Conservation (phyloP, 1,139 yeast species). For the Candida glucosophila region DNA sequence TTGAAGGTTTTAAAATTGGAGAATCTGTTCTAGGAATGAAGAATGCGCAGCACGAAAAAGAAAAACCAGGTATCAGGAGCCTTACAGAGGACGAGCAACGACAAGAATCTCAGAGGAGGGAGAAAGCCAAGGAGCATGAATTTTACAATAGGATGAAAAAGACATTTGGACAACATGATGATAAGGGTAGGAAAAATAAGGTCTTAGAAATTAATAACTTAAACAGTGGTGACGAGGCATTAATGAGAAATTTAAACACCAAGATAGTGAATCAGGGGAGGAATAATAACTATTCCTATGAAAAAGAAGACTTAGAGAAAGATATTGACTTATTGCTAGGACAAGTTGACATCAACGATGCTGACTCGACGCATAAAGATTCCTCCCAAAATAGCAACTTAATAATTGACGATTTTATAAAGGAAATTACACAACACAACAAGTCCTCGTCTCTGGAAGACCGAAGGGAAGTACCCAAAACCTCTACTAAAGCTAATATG, state of each 20-base stretch:
- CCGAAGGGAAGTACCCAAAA: neutral
- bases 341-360: constrained; percentile 1
- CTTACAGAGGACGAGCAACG: constrained; percentile 21
- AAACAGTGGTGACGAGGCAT: constrained; percentile 15
- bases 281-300: constrained; percentile 5
- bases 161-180: constrained; percentile 14
- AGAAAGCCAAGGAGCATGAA: constrained; percentile 17
- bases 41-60: constrained; percentile 3
- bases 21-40: constrained; percentile 10
- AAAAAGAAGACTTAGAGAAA: no score
- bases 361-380: neutral
- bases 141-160: constrained; percentile 22
- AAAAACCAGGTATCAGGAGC: constrained; percentile 6
- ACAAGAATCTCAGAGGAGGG: constrained; percentile 16
- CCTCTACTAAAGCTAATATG: neutral
- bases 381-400: neutral
- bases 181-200: constrained; percentile 7
- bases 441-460: neutral
- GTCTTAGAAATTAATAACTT: constrained; percentile 33
- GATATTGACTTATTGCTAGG: constrained; percentile 12
- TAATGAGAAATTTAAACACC: constrained; percentile 19
- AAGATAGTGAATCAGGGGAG: constrained; percentile 9
- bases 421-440: constrained; percentile 1
- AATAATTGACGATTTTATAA: constrained; percentile 3
- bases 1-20: constrained; percentile 33